phyloP scores from a whole-genome alignment of 2,329 filamentous ascomycete genomes.

The Sporothrix mexicana region DNA sequence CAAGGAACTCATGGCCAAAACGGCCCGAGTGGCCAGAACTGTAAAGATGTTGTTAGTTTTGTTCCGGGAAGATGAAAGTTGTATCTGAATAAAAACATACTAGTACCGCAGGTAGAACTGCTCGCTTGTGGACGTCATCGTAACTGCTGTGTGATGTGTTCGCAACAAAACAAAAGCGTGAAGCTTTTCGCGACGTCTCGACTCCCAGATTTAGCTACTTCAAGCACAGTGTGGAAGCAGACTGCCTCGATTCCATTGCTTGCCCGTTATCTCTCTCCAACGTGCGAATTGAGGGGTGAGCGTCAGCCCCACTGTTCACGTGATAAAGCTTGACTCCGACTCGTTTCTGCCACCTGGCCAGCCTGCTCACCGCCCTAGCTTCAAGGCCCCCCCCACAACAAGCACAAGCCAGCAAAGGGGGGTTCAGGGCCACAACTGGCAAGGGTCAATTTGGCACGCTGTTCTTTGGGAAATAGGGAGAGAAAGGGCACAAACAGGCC shows the following conservation, averaged over 20 bases:
- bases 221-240: constrained; percentile 2
- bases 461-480: constrained; percentile 36
- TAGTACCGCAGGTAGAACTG: constrained; percentile 98
- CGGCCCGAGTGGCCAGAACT: constrained; percentile 97
- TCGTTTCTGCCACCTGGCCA: constrained; percentile 38
- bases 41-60: constrained; percentile 30
- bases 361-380: constrained; percentile 36
- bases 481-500: constrained; percentile 3
- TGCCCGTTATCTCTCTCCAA: constrained; percentile 1
- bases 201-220: too few relatives aligned
- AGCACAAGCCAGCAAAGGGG: constrained; percentile 36
- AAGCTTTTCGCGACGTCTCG: constrained; percentile 27
- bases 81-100: constrained; percentile 60
- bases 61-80: background rate
- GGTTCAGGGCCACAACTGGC: constrained; percentile 26
- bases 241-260: background rate
- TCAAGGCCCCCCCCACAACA: constrained; percentile 30
- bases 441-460: constrained; percentile 38
- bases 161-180: background rate
- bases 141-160: constrained; percentile 27
- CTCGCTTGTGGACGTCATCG: constrained; percentile 70
- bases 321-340: constrained; percentile 16
- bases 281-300: constrained; percentile 12
- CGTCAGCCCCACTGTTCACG: constrained; percentile 32
- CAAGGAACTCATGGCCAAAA: constrained; percentile 97